Base-by-base conservation (phyloP, 306 rosid species). In the Pueraria montana region DNA sequence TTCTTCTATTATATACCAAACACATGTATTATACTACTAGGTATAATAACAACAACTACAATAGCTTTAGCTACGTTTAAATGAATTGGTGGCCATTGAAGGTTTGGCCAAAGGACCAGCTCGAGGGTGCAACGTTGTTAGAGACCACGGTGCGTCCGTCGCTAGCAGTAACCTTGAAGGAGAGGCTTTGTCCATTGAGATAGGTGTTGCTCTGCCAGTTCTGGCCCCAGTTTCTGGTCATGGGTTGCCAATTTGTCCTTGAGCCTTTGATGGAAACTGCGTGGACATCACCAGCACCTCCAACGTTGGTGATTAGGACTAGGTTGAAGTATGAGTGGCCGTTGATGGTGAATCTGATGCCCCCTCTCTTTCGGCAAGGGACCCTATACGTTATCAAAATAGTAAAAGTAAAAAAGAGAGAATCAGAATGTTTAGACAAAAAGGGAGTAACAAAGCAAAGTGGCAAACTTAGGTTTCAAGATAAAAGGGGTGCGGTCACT, bases 201-300 rank as follows among this genome's bases (percentile, higher is more conserved):
- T 83, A 21, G 20, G 87, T 12, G 74, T 92, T 94, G 89, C 90
- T 92, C 68, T 94, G 97, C 98, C 98, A 94, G 48, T 94, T 94
- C 66, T 94, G 98, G 0, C 98, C 98, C 98, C 98, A 94, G 56
- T 94, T 94, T 55, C 92, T 87, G 0, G 92, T 84, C 95, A 94
- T 88, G n/a, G 91, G 53, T 83, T 88, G 84, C 98, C 98, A 94
- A 26, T 71, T 69, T 12, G 95, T 87, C 76, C 81, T 89, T 4
- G 98, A 94, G 26, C 97, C 98, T 82, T 94, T 94, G 84, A 94
- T 87, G 26, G 91, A 88, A 80, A 88, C 98, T 0, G 91, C 85
- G 0, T 80, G 86, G 30, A 94, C 93, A 83, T 92, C 98, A 27
- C 98, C 98, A 4, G 91, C 91, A 61, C 95, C 97, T 3, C 97